Percentiles rank a stretch among this genome's conserved stretches.
Conservation (phyloP, 2,329 filamentous ascomycete genomes). For the Fusarium mundagurra region DNA sequence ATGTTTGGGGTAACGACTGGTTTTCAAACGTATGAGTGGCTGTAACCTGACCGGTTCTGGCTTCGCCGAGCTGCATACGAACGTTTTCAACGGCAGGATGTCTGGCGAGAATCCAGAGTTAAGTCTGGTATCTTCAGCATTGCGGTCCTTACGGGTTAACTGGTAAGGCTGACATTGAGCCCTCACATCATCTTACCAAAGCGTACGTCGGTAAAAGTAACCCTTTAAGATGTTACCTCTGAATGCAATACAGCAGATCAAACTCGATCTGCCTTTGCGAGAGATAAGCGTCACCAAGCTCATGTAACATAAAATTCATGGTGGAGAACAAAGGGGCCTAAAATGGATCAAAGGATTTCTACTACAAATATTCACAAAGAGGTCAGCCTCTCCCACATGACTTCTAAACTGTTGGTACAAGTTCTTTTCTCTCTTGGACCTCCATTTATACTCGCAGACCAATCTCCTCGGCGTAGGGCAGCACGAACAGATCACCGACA, state of each 20-base stretch:
- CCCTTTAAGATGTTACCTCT: not conserved
- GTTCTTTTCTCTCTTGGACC: slow-evolving; percentile 47
- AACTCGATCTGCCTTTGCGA: not conserved
- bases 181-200: not conserved
- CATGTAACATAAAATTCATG: slow-evolving; percentile 1
- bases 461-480: slow-evolving; percentile 94
- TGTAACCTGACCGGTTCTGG: slow-evolving; percentile 16
- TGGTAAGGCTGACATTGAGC: not conserved
- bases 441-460: slow-evolving; percentile 87
- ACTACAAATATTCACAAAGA: slow-evolving; percentile 59
- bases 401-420: slow-evolving; percentile 58
- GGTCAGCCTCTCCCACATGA: slow-evolving; percentile 47
- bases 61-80: not conserved
- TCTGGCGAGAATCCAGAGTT: not conserved
- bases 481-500: slow-evolving; percentile 89
- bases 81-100: not conserved
- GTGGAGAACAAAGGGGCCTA: slow-evolving; percentile 23
- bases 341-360: slow-evolving; percentile 51
- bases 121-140: not conserved
- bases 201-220: not conserved
- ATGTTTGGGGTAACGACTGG: slow-evolving; percentile 17
- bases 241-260: not conserved
- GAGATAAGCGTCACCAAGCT: not conserved
- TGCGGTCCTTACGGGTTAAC: not conserved
- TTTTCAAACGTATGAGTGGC: slow-evolving; percentile 13